phyloP scores from a whole-genome alignment of 2,329 filamentous ascomycete genomes.

The Pezicula radicicola region DNA sequence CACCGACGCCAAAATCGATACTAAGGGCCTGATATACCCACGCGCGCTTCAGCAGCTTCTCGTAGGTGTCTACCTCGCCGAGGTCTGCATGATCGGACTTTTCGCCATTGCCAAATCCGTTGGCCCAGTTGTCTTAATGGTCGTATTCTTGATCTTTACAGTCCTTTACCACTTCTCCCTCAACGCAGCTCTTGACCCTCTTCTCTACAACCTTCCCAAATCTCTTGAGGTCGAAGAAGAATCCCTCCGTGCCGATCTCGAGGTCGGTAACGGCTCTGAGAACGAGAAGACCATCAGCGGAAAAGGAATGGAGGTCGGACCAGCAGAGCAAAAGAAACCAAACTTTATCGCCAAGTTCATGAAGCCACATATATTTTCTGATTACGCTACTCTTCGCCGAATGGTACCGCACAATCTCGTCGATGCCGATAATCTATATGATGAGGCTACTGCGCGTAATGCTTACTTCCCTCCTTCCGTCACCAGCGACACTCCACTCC shows the following conservation, averaged over 20 bases:
- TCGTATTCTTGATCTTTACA: slow-evolving; percentile 72
- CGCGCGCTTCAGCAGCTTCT: slow-evolving; percentile 85
- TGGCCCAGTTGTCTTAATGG: slow-evolving; percentile 72
- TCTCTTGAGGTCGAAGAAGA: slow-evolving; percentile 61
- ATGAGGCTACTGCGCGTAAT: slow-evolving; percentile 56
- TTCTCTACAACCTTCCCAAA: slow-evolving; percentile 76
- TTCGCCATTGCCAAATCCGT: slow-evolving; percentile 68
- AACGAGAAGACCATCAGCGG: slow-evolving; percentile 19
- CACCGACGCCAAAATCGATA: slow-evolving; percentile 77
- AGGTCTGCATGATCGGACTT: slow-evolving; percentile 80
- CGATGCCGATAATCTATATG: slow-evolving; percentile 52
- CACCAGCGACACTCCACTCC: slow-evolving; percentile 55
- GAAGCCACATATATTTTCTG: slow-evolving; percentile 72
- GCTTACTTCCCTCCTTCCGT: slow-evolving; percentile 76
- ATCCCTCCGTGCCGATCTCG: slow-evolving; percentile 22
- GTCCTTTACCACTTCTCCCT: slow-evolving; percentile 73
- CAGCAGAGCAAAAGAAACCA: slow-evolving; percentile 43
- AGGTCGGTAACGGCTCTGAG: slow-evolving; percentile 10
- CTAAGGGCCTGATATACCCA: slow-evolving; percentile 82
- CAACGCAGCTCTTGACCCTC: slow-evolving; percentile 69
- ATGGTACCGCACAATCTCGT: slow-evolving; percentile 58
- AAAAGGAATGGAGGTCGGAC: slow-evolving; percentile 10
- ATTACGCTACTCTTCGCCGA: slow-evolving; percentile 68
- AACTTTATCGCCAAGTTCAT: slow-evolving; percentile 66
- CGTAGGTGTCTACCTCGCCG: slow-evolving; percentile 77